Evolutionary conservation across 2,329 filamentous ascomycete species (phyloP), one percentile per base, ranked within the genome.

Genomic region (Aspergillus candidus): DNA sequence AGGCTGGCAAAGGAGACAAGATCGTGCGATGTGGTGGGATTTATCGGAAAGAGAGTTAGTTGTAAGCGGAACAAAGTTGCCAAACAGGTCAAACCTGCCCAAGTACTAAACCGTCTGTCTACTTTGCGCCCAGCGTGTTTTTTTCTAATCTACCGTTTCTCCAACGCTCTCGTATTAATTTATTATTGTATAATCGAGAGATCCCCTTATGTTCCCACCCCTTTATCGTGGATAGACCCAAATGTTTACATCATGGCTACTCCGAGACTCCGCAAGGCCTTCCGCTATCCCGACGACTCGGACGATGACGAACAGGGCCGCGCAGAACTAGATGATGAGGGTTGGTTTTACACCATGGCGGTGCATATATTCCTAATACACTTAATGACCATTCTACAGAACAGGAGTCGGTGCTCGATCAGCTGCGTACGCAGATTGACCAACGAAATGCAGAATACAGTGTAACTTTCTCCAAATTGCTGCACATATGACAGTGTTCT

Each of bases 251-350:
- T 10, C 39, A 75, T 76, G 74, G 69, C 72, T 44, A 67, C 76
- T 33, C 72, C 85, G 41, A 82, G 86, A 50, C 72, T 93, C 35
- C 83, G 89, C 58, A 84, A 78, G 57, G 84, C 86, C 7, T 93
- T 94, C 68, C 79, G 77, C 48, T 93, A 91, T 68, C 84, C 84
- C 4, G 67, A 72, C 44, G 80, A 84, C 56, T 74, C 75, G 38
- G 72, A 75, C 49, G 69, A 71, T 35, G 70, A 72, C 33, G 72
- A 77, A 31, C 73, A 76, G 61, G 66, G 73, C 27, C 75, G 78
- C 11, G 76, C 82, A 53, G 78, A 81, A 43, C 72, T 93, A 48
- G 88, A 93, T 62, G 86, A 90, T 67, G 77, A 90, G 75, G 84
- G 84, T 83, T 62, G 41, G 51, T 41, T 45, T 38, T 29, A 27